Base-by-base conservation (phyloP, 108 stramenopile genomes). In the Stephanodiscus triporus region DNA sequence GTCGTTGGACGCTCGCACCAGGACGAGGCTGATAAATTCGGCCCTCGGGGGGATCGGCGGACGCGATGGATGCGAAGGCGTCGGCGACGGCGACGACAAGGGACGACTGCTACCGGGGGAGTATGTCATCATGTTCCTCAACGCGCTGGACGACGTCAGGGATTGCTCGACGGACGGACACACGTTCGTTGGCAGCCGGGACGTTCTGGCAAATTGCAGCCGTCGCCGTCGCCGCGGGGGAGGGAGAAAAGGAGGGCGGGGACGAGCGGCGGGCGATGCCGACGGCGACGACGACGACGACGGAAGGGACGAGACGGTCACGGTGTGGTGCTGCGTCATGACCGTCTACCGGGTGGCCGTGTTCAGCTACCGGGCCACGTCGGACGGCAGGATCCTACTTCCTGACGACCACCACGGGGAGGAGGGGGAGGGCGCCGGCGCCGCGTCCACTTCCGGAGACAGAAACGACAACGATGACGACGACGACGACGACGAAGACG, bases 281-380 rank as follows among this genome's bases (percentile, higher is more conserved):
- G 42, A 43, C 34, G 71, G 26, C 9, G 27, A 66, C n/a, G n/a
- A n/a, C n/a, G n/a, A n/a, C n/a, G n/a, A n/a, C 14, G 38, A 47
- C 23, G 26, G 42, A 2, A 63, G 36, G 16, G 49, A 37, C 11
- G 22, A 9, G 14, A 24, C 19, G 10, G 63, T 53, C 9, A 34
- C 72, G 76, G 78, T 90, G 69, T 95, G 93, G 93, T 95, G 91
- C 65, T 89, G 93, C 57, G 87, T 73, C 72, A 87, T 92, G 89
- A 91, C 94, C 8, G 89, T 82, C 72, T 95, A 92, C 78, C 81
- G 94, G 3, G 66, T 95, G 22, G 76, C 87, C 34, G 70, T 95
- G 42, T 92, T 95, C 70, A 82, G 84, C 59, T 84, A 80, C 55
- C 68, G 38, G 11, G 70, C 67, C 19, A 59, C 49, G 30, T 29